Evolutionary conservation across 2,329 filamentous ascomycete genomes (phyloP).

Genomic region (Fusarium sacchari): DNA sequence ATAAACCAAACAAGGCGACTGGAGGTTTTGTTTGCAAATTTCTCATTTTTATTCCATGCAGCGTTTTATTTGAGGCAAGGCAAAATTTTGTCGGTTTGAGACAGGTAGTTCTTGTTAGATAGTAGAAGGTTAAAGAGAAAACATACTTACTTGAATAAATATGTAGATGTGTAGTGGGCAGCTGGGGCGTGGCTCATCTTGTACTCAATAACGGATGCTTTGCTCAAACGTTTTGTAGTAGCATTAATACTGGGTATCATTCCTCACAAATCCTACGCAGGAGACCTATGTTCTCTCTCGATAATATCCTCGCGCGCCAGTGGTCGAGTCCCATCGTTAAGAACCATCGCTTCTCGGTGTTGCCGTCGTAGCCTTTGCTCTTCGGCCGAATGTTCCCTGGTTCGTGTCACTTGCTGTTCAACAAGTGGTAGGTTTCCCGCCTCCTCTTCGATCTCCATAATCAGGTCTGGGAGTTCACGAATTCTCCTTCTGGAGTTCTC

Average conservation of each 20-base stretch:
- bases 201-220: background rate
- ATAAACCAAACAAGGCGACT: background rate
- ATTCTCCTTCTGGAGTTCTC: conserved; percentile 44
- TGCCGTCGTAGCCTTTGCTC: conserved; percentile 79
- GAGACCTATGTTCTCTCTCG: conserved; percentile 65
- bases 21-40: background rate
- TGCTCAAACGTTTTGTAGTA: background rate
- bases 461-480: conserved; percentile 46
- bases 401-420: conserved; percentile 46
- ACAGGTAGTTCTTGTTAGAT: too few relatives aligned
- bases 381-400: conserved; percentile 65
- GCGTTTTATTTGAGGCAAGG: background rate
- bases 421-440: conserved; percentile 33
- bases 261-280: conserved; percentile 10
- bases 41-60: background rate
- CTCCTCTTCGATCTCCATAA: conserved; percentile 49
- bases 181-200: background rate
- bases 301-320: conserved; percentile 82
- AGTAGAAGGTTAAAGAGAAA: background rate
- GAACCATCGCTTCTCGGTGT: conserved; percentile 87
- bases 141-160: background rate
- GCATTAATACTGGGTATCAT: background rate
- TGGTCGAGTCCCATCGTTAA: conserved; percentile 85
- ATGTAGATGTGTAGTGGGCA: background rate
- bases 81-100: background rate